Conservation (phyloP, 2,329 filamentous ascomycete genomes). For the Diplodia corticola region DNA sequence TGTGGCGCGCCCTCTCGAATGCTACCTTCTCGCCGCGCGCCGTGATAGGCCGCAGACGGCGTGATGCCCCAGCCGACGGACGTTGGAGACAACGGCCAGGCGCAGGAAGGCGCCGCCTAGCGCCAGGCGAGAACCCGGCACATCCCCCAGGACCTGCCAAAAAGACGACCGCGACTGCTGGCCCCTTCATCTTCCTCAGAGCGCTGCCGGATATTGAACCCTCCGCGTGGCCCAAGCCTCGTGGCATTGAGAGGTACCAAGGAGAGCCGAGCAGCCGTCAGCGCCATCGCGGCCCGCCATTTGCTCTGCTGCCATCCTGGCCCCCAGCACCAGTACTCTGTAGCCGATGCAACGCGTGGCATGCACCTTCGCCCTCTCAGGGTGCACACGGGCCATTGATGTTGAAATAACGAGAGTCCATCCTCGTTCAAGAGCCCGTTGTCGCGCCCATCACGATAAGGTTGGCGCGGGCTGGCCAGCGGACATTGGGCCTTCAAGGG, state of each 20-base stretch:
- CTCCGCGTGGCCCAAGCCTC: neutral
- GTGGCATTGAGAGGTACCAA: conserved; percentile 13
- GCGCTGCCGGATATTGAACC: neutral
- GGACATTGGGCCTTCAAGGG: neutral
- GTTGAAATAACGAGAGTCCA: neutral
- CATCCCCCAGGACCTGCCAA: conserved; percentile 1
- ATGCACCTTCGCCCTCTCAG: neutral
- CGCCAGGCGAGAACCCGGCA: neutral
- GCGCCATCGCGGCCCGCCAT: neutral
- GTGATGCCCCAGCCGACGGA: neutral
- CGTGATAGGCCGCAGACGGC: neutral
- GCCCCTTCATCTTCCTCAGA: neutral
- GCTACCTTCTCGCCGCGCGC: neutral
- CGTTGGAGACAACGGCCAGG: conserved; percentile 13
- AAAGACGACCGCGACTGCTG: neutral
- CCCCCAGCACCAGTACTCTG: neutral
- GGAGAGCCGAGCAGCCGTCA: neutral
- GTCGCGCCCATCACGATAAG: conserved; percentile 9
- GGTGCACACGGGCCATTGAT: neutral
- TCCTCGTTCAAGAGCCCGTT: neutral
- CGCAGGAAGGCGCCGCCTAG: neutral
- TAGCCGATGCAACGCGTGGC: neutral
- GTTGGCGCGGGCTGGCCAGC: neutral
- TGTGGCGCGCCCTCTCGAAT: neutral
- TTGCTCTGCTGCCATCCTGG: neutral